Base-by-base conservation (phyloP, 75 land plant species). In the Adiantum capillusveneris region DNA sequence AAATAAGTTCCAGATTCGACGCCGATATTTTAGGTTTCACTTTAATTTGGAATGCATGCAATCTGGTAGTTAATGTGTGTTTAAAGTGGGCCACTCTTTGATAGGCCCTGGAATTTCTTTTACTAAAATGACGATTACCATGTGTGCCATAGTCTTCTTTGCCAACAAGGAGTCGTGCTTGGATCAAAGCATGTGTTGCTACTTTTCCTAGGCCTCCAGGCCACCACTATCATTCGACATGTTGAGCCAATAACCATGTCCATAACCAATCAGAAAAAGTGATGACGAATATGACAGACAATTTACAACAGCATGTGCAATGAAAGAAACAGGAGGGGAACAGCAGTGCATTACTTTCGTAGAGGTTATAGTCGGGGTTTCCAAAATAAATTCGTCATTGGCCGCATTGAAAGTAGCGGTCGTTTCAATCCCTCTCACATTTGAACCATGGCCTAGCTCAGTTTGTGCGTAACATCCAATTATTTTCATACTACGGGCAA, bases 351-450 rank as follows among this genome's bases (percentile, higher is more conserved):
- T 27, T 63, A 69, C 72, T 36, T 69, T 69, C 20, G 69, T 63
- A 52, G 72, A 65, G 19, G 72, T 53, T 7, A 69, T 39, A 18
- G 66, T 69, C 51, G 72, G 72, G 39, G 70, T 69, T 31, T 69
- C 36, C 44, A 69, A 29, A 20, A 69, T 42, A 42, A 69, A 69
- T 49, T 63, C 71, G 36, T 69, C 72, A 22, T 67, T 64, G 11
- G 24, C 25, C 13, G 58, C 29, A 65, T 69, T 53, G 66, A 69
- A 69, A 53, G 68, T 69, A 7, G 72, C 72, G 1, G 69, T 69
- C 18, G 72, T 69, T 63, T 69, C 72, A 12, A 69, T 70, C 41
- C 72, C 72, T 63, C 65, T 71, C 19, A 69, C 72, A 69, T 69
- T 69, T 49, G 72, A 69, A 1, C 72, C 72, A 44, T 69, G 72